Conservation (phyloP, 352 stramenopile genomes). For the Globisporangium alternatum region DNA sequence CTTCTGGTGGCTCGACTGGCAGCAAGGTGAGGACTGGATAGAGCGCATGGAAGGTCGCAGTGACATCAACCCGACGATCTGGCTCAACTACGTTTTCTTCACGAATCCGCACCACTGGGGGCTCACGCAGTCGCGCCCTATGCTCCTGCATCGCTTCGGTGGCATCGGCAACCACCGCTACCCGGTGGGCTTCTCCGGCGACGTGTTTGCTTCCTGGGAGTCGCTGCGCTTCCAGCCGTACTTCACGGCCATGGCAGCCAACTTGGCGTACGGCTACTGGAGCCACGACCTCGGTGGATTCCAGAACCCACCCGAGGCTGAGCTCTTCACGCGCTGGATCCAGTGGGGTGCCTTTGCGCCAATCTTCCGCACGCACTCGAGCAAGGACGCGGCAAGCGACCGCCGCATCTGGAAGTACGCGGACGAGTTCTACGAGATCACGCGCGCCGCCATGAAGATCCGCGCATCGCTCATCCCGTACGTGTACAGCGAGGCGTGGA, state of each 20-base stretch:
- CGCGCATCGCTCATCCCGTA: slow-evolving; percentile 41
- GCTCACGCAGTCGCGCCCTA: slow-evolving; percentile 19
- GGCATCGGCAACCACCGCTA: slow-evolving; percentile 56
- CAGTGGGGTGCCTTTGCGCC: slow-evolving; percentile 40
- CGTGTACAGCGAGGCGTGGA: slow-evolving; percentile 34
- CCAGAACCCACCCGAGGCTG: slow-evolving; percentile 22
- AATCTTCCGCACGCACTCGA: slow-evolving; percentile 42
- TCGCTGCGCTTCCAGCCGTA: slow-evolving; percentile 40
- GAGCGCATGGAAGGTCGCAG: slow-evolving; percentile 20
- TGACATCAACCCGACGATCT: slow-evolving; percentile 47
- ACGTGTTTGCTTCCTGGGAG: slow-evolving; percentile 36
- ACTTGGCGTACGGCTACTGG: slow-evolving; percentile 49
- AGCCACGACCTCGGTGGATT: slow-evolving; percentile 49
- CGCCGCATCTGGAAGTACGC: slow-evolving; percentile 36
- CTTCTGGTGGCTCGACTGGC: slow-evolving; percentile 67
- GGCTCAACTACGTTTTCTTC: slow-evolving; percentile 45
- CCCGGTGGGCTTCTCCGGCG: slow-evolving; percentile 48
- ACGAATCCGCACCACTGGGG: slow-evolving; percentile 35
- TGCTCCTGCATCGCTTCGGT: slow-evolving; percentile 46
- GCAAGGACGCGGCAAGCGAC: slow-evolving; percentile 25
- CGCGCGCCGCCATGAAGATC: slow-evolving; percentile 26
- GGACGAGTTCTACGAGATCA: slow-evolving; percentile 27
- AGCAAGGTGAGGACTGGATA: slow-evolving; percentile 48
- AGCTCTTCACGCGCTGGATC: slow-evolving; percentile 46
- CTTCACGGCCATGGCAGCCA: slow-evolving; percentile 44